Base-by-base conservation (phyloP, 1,284 basidiomycete genomes). In the Phellopilus nigrolimitatus region DNA sequence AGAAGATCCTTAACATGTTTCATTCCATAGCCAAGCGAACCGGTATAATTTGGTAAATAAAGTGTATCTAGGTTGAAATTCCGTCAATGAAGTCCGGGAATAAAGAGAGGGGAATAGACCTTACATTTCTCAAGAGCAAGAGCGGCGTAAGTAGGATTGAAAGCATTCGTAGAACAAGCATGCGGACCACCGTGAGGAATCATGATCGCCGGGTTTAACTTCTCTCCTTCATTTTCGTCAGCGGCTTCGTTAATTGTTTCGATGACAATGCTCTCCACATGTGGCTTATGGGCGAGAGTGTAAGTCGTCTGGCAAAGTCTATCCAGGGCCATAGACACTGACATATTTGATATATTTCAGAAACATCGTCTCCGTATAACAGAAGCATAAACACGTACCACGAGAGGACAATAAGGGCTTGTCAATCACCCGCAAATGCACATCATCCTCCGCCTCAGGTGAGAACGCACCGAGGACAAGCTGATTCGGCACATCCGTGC, bases 131-230 rank as follows among this genome's bases (percentile, higher is more conserved):
- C 76, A 1, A 81, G 64, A 2, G 74, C 82, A 12, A 82, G 64
- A 1, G 76, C 75, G 1, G 69, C 69, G 0, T 62, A 61, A 2
- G 59, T 53, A 0, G 80, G 64, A 0, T 62, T 64, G 57, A 83
- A 88, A 0, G 70, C 68, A 0, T 78, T 80, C 0, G 71, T 70
- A 8, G 60, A 68, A 0, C 72, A 68, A 0, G 61, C 68, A 60
- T 88, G 87, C 0, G 86, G 86, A 0, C 87, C 86, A 4, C 87
- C 86, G 57, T 88, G 87, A 3, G 76, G 74, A n/a, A 70, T 63
- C 1, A 75, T 75, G 41, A 88, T 68, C 46, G 75, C 75, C 0
- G 70, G 67, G 9, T 60, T 49, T 2, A 59, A 37, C 17, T 67
- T 67, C 0, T 46, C 58, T 15, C 52, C 56, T 6, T 58, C 19